Percentiles rank a stretch among this genome's conserved stretches.
phyloP scores from a whole-genome alignment of 257 asterid genomes.

The Solanum habrochaites region DNA sequence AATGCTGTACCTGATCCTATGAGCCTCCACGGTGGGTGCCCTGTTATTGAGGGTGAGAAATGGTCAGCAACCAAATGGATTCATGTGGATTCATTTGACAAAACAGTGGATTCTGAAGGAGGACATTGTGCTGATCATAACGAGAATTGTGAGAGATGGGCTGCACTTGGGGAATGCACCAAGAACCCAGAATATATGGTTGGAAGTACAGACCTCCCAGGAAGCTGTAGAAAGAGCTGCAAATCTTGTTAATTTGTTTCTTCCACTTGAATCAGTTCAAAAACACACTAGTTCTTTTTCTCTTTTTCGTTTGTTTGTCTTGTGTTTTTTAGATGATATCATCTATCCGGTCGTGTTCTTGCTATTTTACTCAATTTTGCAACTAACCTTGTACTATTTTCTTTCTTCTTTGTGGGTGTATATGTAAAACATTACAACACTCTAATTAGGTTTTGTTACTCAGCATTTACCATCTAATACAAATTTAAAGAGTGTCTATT shows the following conservation, averaged over 20 bases:
- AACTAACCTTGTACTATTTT: background rate
- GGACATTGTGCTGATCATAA: slow-evolving; percentile 44
- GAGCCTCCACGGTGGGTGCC: slow-evolving; percentile 96
- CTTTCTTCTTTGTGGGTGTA: background rate
- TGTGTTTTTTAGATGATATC: background rate
- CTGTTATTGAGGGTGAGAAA: slow-evolving; percentile 88
- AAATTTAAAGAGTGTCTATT: background rate
- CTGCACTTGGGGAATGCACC: slow-evolving; percentile 89
- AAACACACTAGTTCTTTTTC: background rate
- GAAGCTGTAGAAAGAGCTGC: slow-evolving; percentile 92
- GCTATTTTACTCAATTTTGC: background rate
- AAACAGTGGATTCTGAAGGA: slow-evolving; percentile 32
- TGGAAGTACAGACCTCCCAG: slow-evolving; percentile 68
- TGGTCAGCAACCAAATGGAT: slow-evolving; percentile 99
- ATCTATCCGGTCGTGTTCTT: background rate
- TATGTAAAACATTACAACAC: background rate
- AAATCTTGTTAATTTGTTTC: slow-evolving; percentile 35
- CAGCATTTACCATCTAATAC: background rate
- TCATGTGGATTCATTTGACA: slow-evolving; percentile 77
- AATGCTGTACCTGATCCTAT: slow-evolving; percentile 61
- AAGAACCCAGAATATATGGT: slow-evolving; percentile 87
- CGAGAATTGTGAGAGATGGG: slow-evolving; percentile 77
- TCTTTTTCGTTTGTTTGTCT: background rate
- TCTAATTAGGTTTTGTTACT: background rate
- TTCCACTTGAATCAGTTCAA: background rate